phyloP scores from a whole-genome alignment of 257 asterid genomes.

The Anisodus tanguticus region DNA sequence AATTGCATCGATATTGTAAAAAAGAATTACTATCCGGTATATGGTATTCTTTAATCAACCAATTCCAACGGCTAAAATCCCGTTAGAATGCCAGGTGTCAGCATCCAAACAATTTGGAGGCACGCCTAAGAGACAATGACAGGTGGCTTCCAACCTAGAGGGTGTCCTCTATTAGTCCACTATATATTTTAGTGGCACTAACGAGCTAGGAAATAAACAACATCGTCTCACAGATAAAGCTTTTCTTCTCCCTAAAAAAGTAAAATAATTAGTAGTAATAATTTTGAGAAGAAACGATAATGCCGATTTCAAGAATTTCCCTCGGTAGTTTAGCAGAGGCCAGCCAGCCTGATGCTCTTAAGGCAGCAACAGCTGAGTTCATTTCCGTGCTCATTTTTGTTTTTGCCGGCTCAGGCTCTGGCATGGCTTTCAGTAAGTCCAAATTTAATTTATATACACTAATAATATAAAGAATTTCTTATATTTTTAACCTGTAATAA shows the following conservation, averaged over 20 bases:
- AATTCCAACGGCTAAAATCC: not conserved
- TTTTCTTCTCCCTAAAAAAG: not conserved
- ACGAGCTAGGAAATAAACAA: conserved; percentile 17
- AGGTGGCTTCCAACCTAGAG: conserved; percentile 21
- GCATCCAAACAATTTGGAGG: conserved; percentile 49
- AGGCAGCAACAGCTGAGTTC: conserved; percentile 83
- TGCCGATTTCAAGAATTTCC: conserved; percentile 69
- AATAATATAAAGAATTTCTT: not conserved
- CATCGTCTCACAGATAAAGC: not conserved
- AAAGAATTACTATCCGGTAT: too few species aligned
- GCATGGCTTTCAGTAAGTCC: conserved; percentile 81
- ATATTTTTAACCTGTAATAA: not conserved
- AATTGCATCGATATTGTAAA: too few species aligned
- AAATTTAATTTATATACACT: not conserved
- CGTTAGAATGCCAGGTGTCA: conserved; percentile 47
- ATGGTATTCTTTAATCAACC: too few species aligned
- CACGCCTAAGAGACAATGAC: conserved; percentile 38
- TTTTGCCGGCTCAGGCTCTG: conserved; percentile 84
- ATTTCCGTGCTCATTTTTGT: conserved; percentile 79
- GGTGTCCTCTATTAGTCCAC: not conserved
- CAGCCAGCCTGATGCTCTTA: conserved; percentile 68
- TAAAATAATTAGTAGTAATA: not conserved
- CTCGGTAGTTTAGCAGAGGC: conserved; percentile 71
- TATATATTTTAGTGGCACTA: conserved; percentile 19
- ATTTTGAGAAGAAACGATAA: conserved; percentile 29